A percentile compares a stretch with the other conserved stretches of the same genome.
Evolutionary conservation across 169 alveolate genomes (phyloP).

Genomic region (Sarcocystis neurona): DNA sequence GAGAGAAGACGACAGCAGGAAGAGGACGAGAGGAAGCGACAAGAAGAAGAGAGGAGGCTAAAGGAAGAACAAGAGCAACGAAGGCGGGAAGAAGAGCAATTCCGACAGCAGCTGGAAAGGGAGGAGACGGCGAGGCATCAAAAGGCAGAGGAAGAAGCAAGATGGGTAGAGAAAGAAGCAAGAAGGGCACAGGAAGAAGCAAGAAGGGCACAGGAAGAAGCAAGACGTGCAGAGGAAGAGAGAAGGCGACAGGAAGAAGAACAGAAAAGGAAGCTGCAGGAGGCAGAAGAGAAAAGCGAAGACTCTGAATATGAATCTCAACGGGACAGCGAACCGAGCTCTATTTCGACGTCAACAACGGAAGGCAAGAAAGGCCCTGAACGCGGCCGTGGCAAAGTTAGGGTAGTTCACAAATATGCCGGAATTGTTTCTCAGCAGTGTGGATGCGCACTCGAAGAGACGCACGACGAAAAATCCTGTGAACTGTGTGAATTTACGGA

Average conservation of each 20-base stretch:
- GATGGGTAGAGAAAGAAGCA: background rate
- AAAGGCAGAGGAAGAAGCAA: background rate
- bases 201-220: background rate
- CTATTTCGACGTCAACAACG: no score
- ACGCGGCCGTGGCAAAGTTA: background rate
- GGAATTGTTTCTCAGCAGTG: constrained; percentile 18
- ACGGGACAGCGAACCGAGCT: no score
- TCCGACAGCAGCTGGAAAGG: background rate
- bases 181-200: background rate
- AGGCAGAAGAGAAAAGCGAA: background rate
- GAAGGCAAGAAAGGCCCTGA: no score
- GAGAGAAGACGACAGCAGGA: background rate
- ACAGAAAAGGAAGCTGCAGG: background rate
- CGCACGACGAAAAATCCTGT: background rate
- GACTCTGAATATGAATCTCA: background rate
- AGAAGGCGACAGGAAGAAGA: background rate
- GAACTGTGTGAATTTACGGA: background rate
- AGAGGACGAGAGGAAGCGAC: no score
- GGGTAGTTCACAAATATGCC: constrained; percentile 3
- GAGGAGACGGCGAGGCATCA: background rate
- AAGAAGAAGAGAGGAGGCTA: background rate
- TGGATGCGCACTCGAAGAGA: constrained; percentile 20
- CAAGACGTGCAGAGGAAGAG: constrained; percentile 1
- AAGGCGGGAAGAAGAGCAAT: background rate
- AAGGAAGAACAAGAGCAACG: background rate